Conservation (phyloP, 495 filamentous ascomycete genomes). For the Cudoniella acicularis region DNA sequence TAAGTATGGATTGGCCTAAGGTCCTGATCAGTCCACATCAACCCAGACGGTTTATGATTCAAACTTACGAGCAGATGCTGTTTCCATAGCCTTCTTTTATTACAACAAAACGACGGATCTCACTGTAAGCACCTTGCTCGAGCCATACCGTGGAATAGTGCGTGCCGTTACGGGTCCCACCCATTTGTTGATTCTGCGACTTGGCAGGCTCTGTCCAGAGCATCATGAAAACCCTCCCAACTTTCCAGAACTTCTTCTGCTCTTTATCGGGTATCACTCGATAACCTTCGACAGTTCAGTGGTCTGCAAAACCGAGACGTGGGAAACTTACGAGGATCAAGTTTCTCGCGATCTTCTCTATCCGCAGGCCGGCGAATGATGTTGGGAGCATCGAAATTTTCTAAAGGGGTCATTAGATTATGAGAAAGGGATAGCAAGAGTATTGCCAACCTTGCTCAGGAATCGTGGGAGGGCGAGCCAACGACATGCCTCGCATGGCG, state of each 20-base stretch:
- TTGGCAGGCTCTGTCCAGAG: constrained; percentile 17
- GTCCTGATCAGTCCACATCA: neutral
- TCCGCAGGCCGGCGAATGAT: neutral
- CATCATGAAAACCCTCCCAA: constrained; percentile 20
- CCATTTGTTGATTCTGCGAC: no score
- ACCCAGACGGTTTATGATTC: neutral
- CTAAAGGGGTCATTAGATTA: neutral
- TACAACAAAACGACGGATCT: constrained; percentile 21
- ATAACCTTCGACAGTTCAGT: neutral
- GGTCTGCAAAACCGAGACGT: neutral
- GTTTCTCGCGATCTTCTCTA: neutral
- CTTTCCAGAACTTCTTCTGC: constrained; percentile 7
- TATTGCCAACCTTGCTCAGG: neutral
- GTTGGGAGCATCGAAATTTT: neutral
- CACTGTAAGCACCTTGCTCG: constrained; percentile 3
- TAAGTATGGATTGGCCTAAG: constrained; percentile 18
- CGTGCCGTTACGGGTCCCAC: constrained; percentile 1
- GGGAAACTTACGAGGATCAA: neutral
- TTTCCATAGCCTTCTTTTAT: constrained; percentile 5
- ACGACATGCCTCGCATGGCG: neutral
- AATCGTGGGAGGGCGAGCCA: neutral
- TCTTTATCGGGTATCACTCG: neutral
- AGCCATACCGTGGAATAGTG: constrained; percentile 2
- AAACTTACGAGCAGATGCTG: constrained; percentile 14
- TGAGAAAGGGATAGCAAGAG: neutral